Evolutionary conservation across 192 early-diverging fungal genomes (phyloP), one percentile per base, ranked within the genome.

Genomic region (Chytriomyces confervae): DNA sequence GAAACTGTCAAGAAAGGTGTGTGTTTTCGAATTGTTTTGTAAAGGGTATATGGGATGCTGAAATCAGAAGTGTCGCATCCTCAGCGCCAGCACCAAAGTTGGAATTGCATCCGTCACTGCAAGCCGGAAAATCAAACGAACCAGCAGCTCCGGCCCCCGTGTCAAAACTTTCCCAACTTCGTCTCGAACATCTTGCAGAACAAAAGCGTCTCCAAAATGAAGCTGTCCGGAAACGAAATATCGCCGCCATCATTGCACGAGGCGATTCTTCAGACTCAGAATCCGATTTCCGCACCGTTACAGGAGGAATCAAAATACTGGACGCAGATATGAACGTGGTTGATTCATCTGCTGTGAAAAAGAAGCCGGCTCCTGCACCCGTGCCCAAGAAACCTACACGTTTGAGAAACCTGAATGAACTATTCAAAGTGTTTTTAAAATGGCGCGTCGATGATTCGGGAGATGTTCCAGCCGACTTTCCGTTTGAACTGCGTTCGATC

Each of bases 401-500:
- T 1, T 50, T 85, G 1, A 76, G 84, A 9, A 63, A 77, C 57
- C 50, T 85, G 13, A 71, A 81, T 0, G 45, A 83, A n/a, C 74
- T 85, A 10, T 81, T 68, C 73, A 71, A 77, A 67, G 23, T 57
- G 13, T 64, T 86, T 44, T 70, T 86, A 6, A 43, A 46, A 16
- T 86, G 82, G 82, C 51, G 72, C 23, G 49, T 72, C 5, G 69
- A 77, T 27, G 51, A 69, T 63, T 18, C 60, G 11, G 85, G 81
- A n/a, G 79, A 84, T 23, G 66, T 64, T 65, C 85, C 85, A 24
- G 65, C 65, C 48, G 61, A 68, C 60, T 86, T 81, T 61, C 43
- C 75, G n/a, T 70, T 78, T 47, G 66, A 81, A 18, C 81, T 90
- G 51, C 48, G 63, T 0, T 71, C 53, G 7, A 89, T 98, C 6